Conservation (phyloP, 257 asterid species). For the Scutellaria galericulata region DNA sequence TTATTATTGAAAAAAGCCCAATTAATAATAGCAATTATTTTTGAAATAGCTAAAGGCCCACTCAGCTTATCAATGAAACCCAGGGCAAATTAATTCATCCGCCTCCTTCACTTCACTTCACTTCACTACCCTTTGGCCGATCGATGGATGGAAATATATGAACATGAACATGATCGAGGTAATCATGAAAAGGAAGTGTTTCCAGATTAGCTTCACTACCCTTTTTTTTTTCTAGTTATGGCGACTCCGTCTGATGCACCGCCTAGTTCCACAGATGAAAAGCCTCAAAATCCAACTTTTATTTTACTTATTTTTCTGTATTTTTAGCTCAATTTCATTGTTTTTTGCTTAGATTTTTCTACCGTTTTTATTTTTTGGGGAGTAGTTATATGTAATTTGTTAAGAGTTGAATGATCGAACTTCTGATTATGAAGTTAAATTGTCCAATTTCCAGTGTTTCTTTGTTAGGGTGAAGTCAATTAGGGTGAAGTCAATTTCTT, state of each 20-base stretch:
- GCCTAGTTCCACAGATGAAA: conserved; percentile 47
- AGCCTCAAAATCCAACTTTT: conserved; percentile 56
- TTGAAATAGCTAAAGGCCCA: too few species aligned
- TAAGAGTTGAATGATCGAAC: conserved; percentile 18
- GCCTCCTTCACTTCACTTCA: too few species aligned
- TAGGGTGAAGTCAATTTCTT: conserved; percentile 21
- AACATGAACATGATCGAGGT: too few species aligned
- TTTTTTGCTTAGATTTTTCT: not conserved
- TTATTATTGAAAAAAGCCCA: too few species aligned
- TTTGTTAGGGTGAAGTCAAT: conserved; percentile 28
- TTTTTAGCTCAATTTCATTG: conserved; percentile 11
- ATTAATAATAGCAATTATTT: too few species aligned
- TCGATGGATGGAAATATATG: too few species aligned
- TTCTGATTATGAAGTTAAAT: conserved; percentile 12
- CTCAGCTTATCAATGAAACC: too few species aligned
- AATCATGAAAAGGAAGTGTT: too few species aligned
- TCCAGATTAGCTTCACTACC: too few species aligned
- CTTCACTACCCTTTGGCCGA: too few species aligned
- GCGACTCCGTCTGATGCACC: conserved; percentile 59
- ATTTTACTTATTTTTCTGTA: not conserved
- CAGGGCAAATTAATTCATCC: too few species aligned
- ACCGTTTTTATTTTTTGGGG: not conserved
- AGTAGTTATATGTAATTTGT: not conserved
- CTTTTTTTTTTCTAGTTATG: conserved; percentile 21
- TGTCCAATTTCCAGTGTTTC: conserved; percentile 1